Evolutionary conservation across 352 stramenopile species (phyloP).

Genomic region (Salisapilia sapeloensis): DNA sequence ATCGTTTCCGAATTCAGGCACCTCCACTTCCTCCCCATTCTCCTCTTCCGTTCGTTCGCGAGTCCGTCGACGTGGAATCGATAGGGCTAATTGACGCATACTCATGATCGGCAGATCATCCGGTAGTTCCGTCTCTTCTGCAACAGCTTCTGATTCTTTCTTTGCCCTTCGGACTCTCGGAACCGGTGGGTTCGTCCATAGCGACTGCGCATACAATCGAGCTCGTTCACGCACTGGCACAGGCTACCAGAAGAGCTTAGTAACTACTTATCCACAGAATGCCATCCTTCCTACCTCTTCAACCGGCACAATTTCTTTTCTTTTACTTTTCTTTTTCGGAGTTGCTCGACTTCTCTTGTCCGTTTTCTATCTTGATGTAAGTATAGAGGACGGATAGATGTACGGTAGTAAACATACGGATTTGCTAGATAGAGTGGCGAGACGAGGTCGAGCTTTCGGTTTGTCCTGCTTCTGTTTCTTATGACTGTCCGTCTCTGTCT

Average conservation of each 20-base stretch:
- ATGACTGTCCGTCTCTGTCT: too few relatives aligned
- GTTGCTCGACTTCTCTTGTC: slow-evolving; percentile 14
- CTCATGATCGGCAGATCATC: slow-evolving; percentile 71
- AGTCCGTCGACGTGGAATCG: slow-evolving; percentile 40
- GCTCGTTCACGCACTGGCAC: slow-evolving; percentile 52
- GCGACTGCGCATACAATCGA: slow-evolving; percentile 53
- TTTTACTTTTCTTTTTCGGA: slow-evolving; percentile 11
- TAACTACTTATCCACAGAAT: too few relatives aligned
- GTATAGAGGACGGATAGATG: too few relatives aligned
- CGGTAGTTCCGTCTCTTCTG: too few relatives aligned
- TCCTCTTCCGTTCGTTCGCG: slow-evolving; percentile 46
- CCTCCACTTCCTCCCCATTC: neutral
- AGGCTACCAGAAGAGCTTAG: too few relatives aligned
- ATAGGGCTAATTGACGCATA: slow-evolving; percentile 65
- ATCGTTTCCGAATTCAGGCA: neutral
- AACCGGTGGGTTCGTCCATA: slow-evolving; percentile 9
- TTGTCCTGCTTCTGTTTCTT: too few relatives aligned
- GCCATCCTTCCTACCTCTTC: too few relatives aligned
- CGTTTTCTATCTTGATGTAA: slow-evolving; percentile 23
- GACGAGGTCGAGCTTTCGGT: too few relatives aligned
- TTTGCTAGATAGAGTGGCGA: too few relatives aligned
- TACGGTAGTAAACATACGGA: too few relatives aligned
- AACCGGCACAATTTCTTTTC: too few relatives aligned
- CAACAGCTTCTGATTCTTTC: slow-evolving; percentile 31
- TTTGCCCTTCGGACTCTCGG: slow-evolving; percentile 8